Evolutionary conservation across 805 yeast genomes (phyloP).

Genomic region (Candida parachauliodes): DNA sequence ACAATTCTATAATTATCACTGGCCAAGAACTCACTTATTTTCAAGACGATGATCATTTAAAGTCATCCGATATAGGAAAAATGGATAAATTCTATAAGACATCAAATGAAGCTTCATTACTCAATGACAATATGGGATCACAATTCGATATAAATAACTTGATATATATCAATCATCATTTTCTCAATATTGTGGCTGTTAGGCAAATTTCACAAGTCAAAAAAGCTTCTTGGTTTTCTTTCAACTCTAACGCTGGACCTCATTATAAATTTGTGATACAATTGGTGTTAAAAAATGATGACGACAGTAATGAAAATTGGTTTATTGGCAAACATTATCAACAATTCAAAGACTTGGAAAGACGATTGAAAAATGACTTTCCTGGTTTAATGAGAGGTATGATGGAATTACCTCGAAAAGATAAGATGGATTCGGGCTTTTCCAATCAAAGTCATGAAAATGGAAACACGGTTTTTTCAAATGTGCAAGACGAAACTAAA

Average conservation of each 20-base stretch:
- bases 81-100: slow-evolving; percentile 25
- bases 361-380: slow-evolving; percentile 47
- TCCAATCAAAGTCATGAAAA: too few species aligned
- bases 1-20: slow-evolving; percentile 71
- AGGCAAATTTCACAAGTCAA: slow-evolving; percentile 17
- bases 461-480: too few species aligned
- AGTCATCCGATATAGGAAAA: slow-evolving; percentile 35
- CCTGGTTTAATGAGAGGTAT: slow-evolving; percentile 61
- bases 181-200: slow-evolving; percentile 69
- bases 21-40: slow-evolving; percentile 52
- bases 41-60: slow-evolving; percentile 23
- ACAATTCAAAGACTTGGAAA: slow-evolving; percentile 61
- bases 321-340: slow-evolving; percentile 62
- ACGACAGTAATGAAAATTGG: slow-evolving; percentile 10
- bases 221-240: neutral
- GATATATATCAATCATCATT: slow-evolving; percentile 52
- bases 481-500: neutral
- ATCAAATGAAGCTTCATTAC: slow-evolving; percentile 1
- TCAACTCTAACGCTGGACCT: slow-evolving; percentile 12
- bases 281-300: slow-evolving; percentile 20
- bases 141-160: slow-evolving; percentile 20
- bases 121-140: neutral
- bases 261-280: slow-evolving; percentile 49
- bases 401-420: slow-evolving; percentile 59
- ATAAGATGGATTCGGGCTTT: slow-evolving; percentile 33